Base-by-base conservation (phyloP, 768 basidiomycete genomes). In the Boletales sp. region DNA sequence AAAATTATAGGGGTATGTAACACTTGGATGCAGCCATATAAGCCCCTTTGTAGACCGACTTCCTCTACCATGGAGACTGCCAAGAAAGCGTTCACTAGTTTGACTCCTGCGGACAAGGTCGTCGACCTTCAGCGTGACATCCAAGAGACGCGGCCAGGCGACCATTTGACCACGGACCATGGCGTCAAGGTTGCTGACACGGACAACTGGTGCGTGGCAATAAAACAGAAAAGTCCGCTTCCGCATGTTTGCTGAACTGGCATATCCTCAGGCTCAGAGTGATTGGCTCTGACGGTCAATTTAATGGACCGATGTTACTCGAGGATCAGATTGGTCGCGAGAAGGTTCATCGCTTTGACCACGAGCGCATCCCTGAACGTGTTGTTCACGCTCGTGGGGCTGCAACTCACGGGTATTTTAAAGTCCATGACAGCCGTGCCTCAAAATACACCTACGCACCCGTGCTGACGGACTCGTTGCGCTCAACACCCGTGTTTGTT, bases 321-420 rank as follows among this genome's bases (percentile, higher is more conserved):
- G 88, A 90, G 60, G 87, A 89, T 61, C 83, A 86, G 50, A 77
- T 87, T 54, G 78, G 77, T 5, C 79, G 86, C 55, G 84, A 87
- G 71, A 89, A 90, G 67, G 80, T 90, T 29, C 79, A 80, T 46
- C 78, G 83, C 13, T 93, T 91, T 59, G 90, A 92, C 62, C 90
- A 91, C 60, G 90, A 94, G 65, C 86, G 90, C 36, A 93, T 94
- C 47, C 91, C 92, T 0, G 91, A 91, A 72, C 87, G 89, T 40
- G 83, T 86, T 10, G 84, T 86, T 8, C 77, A 77, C 61, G 83
- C 87, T 40, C 81, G 87, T 13, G 87, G 86, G n/a, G 62, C 80
- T 27, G 87, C 80, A 45, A 90, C 89, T 12, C 90, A 92, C 63
- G 91, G 92, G 4, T 78, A 83, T 60, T 94, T 95, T 77, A 84